Evolutionary conservation across 2,329 filamentous ascomycete species (phyloP).

Genomic region (Metarhizium humberi): DNA sequence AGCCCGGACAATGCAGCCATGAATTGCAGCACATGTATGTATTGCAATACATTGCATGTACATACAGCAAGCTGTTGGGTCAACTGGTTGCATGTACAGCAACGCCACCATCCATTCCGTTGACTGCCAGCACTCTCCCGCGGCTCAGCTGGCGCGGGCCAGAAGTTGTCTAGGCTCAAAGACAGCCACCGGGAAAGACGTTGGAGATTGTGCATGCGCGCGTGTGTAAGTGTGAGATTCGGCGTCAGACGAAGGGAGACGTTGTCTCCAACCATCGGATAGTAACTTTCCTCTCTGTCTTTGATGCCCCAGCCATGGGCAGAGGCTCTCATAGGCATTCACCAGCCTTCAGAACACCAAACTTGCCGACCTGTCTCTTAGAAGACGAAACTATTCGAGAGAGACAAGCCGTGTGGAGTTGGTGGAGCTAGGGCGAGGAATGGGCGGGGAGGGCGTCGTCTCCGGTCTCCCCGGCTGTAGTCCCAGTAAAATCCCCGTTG

Average conservation of each 20-base stretch:
- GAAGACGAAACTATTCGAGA: neutral
- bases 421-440: neutral
- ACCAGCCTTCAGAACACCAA: neutral
- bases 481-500: neutral
- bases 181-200: too few relatives aligned
- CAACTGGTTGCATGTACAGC: too few relatives aligned
- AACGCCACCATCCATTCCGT: neutral
- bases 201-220: neutral
- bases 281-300: neutral
- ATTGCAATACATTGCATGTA: neutral
- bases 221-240: neutral
- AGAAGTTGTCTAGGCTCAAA: neutral
- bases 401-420: conserved; percentile 1
- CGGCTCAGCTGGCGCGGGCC: neutral
- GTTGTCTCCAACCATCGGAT: neutral
- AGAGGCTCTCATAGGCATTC: neutral
- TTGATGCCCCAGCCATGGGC: neutral
- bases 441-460: neutral
- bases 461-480: conserved; percentile 1
- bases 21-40: neutral
- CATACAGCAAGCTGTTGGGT: too few relatives aligned
- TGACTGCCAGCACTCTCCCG: neutral
- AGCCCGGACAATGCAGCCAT: neutral
- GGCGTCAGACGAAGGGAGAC: neutral
- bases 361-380: neutral